phyloP scores from a whole-genome alignment of 352 stramenopile species.

The Globisporangium iwayamae region DNA sequence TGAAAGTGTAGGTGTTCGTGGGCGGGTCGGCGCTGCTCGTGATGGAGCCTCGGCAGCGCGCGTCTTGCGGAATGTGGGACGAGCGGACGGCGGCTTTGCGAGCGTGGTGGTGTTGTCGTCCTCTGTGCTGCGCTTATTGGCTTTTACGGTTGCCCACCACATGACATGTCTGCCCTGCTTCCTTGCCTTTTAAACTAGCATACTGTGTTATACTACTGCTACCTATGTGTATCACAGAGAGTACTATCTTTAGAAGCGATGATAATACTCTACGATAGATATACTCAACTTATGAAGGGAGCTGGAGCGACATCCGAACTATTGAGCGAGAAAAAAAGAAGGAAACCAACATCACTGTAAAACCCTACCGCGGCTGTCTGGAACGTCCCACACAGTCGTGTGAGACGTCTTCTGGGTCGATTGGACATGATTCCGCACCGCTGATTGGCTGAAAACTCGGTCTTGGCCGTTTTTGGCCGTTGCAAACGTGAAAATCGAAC shows the following conservation, averaged over 20 bases:
- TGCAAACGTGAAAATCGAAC: slow-evolving; percentile 9
- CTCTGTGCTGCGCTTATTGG: not conserved
- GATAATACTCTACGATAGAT: not conserved
- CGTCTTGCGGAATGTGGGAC: slow-evolving; percentile 8
- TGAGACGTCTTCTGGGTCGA: not conserved
- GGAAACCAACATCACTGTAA: slow-evolving; percentile 6
- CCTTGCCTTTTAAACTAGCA: not conserved
- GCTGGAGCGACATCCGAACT: not conserved
- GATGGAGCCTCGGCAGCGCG: not conserved
- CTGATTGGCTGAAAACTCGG: not conserved
- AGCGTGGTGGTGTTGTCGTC: slow-evolving; percentile 3
- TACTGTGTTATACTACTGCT: not conserved
- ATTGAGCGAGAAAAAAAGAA: slow-evolving; percentile 15
- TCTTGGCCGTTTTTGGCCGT: slow-evolving; percentile 8
- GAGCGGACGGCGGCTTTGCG: not conserved
- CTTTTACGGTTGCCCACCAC: slow-evolving; percentile 10
- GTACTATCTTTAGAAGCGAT: not conserved
- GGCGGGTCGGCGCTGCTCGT: not conserved
- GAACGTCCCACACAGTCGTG: not conserved
- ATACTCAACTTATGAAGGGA: not conserved
- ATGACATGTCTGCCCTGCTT: not conserved
- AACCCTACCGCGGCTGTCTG: not conserved
- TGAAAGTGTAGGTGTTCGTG: not conserved
- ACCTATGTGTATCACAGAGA: too few relatives aligned
- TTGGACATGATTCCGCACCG: not conserved